These are phyloP conservation scores for Euphorbia corollata DNA, from an alignment of 441 rosid genomes.

Conservation along the genomic window DNA sequence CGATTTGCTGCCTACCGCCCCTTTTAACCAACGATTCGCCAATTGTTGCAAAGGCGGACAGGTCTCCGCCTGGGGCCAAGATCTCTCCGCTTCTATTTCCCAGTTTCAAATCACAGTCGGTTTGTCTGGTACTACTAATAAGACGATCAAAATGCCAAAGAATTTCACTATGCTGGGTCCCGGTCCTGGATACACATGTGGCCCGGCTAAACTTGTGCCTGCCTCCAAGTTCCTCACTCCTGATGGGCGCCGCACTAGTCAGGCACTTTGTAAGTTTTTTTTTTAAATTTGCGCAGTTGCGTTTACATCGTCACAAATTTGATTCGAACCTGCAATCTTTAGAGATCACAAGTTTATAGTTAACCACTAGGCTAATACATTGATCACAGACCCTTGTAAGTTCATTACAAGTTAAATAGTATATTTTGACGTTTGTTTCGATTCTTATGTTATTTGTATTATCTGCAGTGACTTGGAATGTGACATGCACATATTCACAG, in stretches of 20 bases:
- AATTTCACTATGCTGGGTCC: slow-evolving; percentile 81
- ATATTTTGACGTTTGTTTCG: too few relatives aligned
- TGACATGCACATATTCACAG: slow-evolving; percentile 91
- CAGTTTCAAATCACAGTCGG: slow-evolving; percentile 71
- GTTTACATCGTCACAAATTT: background rate
- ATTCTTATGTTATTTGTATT: background rate
- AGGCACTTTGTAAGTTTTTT: slow-evolving; percentile 51
- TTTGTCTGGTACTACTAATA: slow-evolving; percentile 62
- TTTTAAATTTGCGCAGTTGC: background rate
- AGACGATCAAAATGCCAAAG: slow-evolving; percentile 75
- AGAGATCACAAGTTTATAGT: too few relatives aligned
- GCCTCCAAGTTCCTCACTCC: slow-evolving; percentile 48
- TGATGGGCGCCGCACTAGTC: slow-evolving; percentile 55
- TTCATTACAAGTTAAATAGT: too few relatives aligned
- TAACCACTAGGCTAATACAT: too few relatives aligned
- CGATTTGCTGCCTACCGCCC: slow-evolving; percentile 65
- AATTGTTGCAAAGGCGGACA: slow-evolving; percentile 94
- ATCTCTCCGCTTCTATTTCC: slow-evolving; percentile 56
- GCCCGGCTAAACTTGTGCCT: slow-evolving; percentile 69
- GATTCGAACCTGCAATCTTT: too few relatives aligned
- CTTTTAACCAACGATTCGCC: slow-evolving; percentile 62
- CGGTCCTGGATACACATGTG: slow-evolving; percentile 83
- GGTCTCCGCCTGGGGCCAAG: slow-evolving; percentile 67
- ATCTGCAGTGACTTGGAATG: slow-evolving; percentile 81
- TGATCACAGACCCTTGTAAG: too few relatives aligned